A percentile compares a stretch with the other conserved stretches of the same genome.
Evolutionary conservation across 352 stramenopile genomes (phyloP).

Genomic region (Globisporangium splendens): DNA sequence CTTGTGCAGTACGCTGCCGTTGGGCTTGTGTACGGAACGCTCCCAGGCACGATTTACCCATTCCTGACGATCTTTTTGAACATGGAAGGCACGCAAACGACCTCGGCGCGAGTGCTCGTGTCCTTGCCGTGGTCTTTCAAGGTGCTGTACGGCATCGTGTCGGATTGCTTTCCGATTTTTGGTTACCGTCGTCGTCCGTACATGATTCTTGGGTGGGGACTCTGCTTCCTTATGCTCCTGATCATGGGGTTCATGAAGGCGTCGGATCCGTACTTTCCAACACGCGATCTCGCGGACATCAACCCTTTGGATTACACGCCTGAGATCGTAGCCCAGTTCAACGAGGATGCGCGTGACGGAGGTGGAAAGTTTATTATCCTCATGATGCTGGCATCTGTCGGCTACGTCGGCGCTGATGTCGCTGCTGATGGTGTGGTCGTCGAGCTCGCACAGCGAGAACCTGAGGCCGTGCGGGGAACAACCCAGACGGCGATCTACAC

Average conservation of each 20-base stretch:
- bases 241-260: too few relatives aligned
- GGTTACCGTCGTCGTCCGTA: conserved; percentile 30
- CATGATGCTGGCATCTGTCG: conserved; percentile 28
- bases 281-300: too few relatives aligned
- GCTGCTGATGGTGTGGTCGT: conserved; percentile 20
- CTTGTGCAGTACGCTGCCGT: too few relatives aligned
- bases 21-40: too few relatives aligned
- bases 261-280: too few relatives aligned
- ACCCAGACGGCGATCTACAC: conserved; percentile 22
- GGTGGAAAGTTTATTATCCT: conserved; percentile 26
- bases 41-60: too few relatives aligned
- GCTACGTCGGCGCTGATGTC: conserved; percentile 20
- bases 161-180: conserved; percentile 36
- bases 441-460: conserved; percentile 24
- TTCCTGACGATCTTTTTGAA: conserved; percentile 28
- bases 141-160: conserved; percentile 35
- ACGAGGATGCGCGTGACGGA: conserved; percentile 16
- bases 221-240: too few relatives aligned
- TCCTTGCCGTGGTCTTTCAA: too few relatives aligned
- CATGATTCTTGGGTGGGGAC: conserved; percentile 24
- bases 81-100: conserved; percentile 53
- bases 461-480: conserved; percentile 15
- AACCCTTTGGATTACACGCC: neutral
- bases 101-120: too few relatives aligned
- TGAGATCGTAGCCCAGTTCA: conserved; percentile 11